These are phyloP conservation scores for Botrytis medusae DNA, from an alignment of 2,329 filamentous ascomycete genomes.

Conservation along the genomic window DNA sequence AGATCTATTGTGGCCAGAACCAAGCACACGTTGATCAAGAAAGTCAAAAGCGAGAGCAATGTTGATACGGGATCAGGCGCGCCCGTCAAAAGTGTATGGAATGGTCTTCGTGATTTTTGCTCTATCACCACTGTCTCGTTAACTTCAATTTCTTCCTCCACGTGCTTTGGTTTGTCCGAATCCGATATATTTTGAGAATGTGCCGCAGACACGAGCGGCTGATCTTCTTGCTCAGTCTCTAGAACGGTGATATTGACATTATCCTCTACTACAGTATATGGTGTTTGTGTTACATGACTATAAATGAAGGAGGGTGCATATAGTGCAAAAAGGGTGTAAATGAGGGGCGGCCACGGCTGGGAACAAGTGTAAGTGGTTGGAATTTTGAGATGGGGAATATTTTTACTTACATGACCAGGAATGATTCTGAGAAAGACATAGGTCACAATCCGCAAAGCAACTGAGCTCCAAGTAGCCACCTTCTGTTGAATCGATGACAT, in stretches of 20 bases:
- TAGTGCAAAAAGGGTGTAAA: conserved; percentile 63
- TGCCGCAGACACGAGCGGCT: conserved; percentile 35
- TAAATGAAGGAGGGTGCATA: conserved; percentile 64
- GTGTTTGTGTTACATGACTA: conserved; percentile 56
- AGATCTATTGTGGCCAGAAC: conserved; percentile 73
- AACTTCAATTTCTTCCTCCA: conserved; percentile 57
- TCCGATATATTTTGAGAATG: conserved; percentile 33
- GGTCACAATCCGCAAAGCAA: conserved; percentile 50
- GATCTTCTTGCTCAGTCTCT: conserved; percentile 45
- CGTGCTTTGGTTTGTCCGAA: conserved; percentile 40
- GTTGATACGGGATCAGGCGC: conserved; percentile 71
- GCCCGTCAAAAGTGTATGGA: conserved; percentile 72
- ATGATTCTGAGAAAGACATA: conserved; percentile 63
- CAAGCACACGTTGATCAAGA: conserved; percentile 70
- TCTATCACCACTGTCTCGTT: conserved; percentile 61
- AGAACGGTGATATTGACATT: conserved; percentile 57
- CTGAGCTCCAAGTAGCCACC: conserved; percentile 44
- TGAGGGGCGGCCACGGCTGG: conserved; percentile 44
- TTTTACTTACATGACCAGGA: conserved; percentile 39
- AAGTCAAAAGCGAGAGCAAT: conserved; percentile 64
- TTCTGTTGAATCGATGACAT: conserved; percentile 29
- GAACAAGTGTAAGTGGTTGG: conserved; percentile 6
- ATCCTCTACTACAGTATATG: conserved; percentile 58
- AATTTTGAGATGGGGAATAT: background rate
- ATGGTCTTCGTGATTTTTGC: conserved; percentile 54